A percentile compares a stretch with the other conserved stretches of the same genome.
phyloP scores from a whole-genome alignment of 2,329 filamentous ascomycete species.

The Neurospora sp. region DNA sequence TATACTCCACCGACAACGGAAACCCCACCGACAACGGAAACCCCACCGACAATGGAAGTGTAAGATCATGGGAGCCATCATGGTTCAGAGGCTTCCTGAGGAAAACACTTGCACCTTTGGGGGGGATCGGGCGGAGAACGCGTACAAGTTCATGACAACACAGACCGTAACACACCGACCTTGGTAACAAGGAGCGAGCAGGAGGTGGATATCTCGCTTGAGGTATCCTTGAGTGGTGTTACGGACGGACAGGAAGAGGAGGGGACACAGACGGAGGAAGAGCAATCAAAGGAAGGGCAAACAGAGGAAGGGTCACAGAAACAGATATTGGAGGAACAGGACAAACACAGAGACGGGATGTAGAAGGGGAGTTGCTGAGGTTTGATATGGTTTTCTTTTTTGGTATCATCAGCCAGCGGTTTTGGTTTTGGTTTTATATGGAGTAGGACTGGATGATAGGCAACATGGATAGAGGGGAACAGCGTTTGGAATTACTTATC shows the following conservation, averaged over 20 bases:
- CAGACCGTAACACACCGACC: background rate
- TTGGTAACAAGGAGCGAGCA: background rate
- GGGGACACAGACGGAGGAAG: background rate
- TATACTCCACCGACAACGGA: background rate
- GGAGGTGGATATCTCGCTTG: background rate
- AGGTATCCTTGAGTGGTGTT: background rate
- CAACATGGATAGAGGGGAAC: background rate
- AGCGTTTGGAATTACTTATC: background rate
- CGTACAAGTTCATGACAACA: background rate
- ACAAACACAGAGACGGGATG: background rate
- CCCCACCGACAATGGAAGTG: background rate
- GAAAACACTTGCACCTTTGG: background rate
- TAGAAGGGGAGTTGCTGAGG: background rate
- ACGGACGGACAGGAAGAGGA: background rate
- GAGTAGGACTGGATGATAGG: background rate
- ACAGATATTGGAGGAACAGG: background rate
- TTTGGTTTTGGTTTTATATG: background rate
- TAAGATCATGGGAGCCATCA: background rate
- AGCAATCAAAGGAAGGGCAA: background rate
- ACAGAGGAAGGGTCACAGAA: background rate
- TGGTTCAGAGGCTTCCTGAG: background rate
- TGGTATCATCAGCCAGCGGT: background rate
- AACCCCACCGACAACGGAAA: background rate
- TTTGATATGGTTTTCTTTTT: background rate
- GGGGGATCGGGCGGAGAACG: background rate